Evolutionary conservation across 2,329 filamentous ascomycete genomes (phyloP).

Genomic region (Paramyrothecium sp.): DNA sequence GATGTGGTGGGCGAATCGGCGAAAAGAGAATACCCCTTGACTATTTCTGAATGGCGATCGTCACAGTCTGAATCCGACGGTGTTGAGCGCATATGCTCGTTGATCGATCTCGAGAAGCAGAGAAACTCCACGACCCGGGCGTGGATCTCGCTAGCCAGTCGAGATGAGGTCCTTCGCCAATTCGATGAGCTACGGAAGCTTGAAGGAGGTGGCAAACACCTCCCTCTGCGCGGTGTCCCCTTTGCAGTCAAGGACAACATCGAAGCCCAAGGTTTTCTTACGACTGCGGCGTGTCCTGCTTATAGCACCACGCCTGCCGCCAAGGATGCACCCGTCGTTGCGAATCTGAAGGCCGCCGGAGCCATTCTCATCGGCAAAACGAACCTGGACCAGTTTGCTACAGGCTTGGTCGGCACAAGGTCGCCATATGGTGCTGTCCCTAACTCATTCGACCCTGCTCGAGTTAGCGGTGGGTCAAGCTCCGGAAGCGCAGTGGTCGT

Average conservation of each 20-base stretch:
- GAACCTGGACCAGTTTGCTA: slow-evolving; percentile 62
- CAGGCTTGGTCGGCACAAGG: slow-evolving; percentile 59
- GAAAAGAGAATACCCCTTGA: too few species aligned
- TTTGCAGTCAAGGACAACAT: slow-evolving; percentile 59
- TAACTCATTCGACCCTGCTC: slow-evolving; percentile 43
- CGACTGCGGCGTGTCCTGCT: slow-evolving; percentile 51
- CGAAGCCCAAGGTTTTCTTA: slow-evolving; percentile 47
- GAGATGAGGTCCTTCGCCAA: slow-evolving; percentile 20
- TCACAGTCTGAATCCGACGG: too few species aligned
- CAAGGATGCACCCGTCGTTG: slow-evolving; percentile 45
- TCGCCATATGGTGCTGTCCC: slow-evolving; percentile 57
- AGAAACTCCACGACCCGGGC: slow-evolving; percentile 3
- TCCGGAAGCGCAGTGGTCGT: slow-evolving; percentile 58
- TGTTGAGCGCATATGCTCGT: too few species aligned
- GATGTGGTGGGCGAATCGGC: too few species aligned
- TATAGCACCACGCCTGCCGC: slow-evolving; percentile 43
- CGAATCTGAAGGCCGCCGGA: slow-evolving; percentile 48
- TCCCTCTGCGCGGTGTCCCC: slow-evolving; percentile 56
- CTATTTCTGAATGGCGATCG: too few species aligned
- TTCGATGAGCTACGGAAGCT: slow-evolving; percentile 6
- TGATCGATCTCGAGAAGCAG: too few species aligned
- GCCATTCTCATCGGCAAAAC: slow-evolving; percentile 59
- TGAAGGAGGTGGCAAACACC: neutral
- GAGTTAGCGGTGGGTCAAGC: slow-evolving; percentile 51
- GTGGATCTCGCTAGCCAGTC: slow-evolving; percentile 29